Evolutionary conservation across 306 rosid species (phyloP), one percentile per base, ranked within the genome.

Genomic region (Castanea mollissima): DNA sequence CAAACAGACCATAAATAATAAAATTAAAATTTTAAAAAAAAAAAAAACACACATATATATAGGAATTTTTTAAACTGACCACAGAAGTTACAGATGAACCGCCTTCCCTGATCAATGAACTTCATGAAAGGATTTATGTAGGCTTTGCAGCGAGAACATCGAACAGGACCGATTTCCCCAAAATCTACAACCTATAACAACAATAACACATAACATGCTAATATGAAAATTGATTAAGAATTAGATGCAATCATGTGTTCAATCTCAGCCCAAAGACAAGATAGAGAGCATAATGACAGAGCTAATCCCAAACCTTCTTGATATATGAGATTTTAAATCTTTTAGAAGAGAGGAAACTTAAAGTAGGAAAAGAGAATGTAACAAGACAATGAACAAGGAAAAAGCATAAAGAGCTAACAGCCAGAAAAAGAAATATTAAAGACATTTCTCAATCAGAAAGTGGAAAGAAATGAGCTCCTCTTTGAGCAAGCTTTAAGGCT

Each of bases 91-190:
- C 99, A 95, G 89, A 90, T 88, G 83, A 95, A 95, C 69, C 83
- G 94, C 86, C 96, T 89, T 87, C 99, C 99, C 82, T 93, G 99
- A 83, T 93, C 99, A 78, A 93, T 84, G 77, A 95, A 95, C 86
- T 90, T 95, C 99, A 95, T 95, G 82, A 95, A 95, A 76, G 99
- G 97, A 86, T 95, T 95, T 75, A 95, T 86, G 82, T 95, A 95
- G 78, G 94, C 97, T 87, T 93, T 95, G 94, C 99, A 95, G 58
- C 98, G 97, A 72, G 96, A 91, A 87, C 98, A 95, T 78, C 99
- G 96, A 60, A 95, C 96, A 71, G 99, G 99, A 81, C 99, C 99
- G 69, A 94, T 79, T 83, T 95, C 99, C 87, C 98, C 99, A 89
- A 95, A 95, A 83, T 95, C 99, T 74, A 93, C 98, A 89, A 95